Percentiles rank a stretch among this genome's conserved stretches.
These are phyloP conservation scores for Sclerotinia glacialis DNA, from an alignment of 2,329 filamentous ascomycete genomes.

Conservation along the genomic window DNA sequence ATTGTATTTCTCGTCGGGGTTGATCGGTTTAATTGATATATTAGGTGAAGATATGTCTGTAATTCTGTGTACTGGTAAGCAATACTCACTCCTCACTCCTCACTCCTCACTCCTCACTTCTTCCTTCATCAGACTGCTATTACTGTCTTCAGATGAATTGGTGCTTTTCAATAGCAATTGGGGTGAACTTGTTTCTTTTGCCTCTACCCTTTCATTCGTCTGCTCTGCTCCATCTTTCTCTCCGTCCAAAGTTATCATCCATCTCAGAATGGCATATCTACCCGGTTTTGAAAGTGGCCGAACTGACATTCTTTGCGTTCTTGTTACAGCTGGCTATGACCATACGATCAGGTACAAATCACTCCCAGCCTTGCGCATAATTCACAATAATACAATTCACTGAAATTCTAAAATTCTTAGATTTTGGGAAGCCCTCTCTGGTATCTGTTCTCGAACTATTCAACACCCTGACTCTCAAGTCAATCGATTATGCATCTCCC, in stretches of 20 bases:
- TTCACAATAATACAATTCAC: conserved; percentile 19
- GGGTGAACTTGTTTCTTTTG: neutral
- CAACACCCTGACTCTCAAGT: conserved; percentile 98
- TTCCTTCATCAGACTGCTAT: neutral
- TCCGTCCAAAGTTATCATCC: neutral
- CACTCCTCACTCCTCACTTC: neutral
- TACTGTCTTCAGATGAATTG: neutral
- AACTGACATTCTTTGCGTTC: conserved; percentile 31
- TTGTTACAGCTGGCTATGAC: conserved; percentile 62
- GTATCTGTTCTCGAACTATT: conserved; percentile 96
- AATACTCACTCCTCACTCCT: neutral
- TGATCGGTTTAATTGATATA: neutral
- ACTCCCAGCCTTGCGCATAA: neutral
- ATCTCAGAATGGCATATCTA: conserved; percentile 9
- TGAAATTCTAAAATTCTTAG: conserved; percentile 46
- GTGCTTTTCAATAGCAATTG: neutral
- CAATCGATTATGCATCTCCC: conserved; percentile 96
- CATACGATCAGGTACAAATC: conserved; percentile 65
- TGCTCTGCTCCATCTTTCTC: neutral
- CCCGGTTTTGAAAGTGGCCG: conserved; percentile 15
- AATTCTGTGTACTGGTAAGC: conserved; percentile 18
- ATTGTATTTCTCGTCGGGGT: neutral
- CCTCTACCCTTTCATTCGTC: no score
- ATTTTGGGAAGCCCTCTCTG: conserved; percentile 97
- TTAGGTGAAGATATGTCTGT: conserved; percentile 9